These are phyloP conservation scores for Telfairia occidentalis DNA, from an alignment of 331 rosid genomes.

Conservation along the genomic window DNA sequence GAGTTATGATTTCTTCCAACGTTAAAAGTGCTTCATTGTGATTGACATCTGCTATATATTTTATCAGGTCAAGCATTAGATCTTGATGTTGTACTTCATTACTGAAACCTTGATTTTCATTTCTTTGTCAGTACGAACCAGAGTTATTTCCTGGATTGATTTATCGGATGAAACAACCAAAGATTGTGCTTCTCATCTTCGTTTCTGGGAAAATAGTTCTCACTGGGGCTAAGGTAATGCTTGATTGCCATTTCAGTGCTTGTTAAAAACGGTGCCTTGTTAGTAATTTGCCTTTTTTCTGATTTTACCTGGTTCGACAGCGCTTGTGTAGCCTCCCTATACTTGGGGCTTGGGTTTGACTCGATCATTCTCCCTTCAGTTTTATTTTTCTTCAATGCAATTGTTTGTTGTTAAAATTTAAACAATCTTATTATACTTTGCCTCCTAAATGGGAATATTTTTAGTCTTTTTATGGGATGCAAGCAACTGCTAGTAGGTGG, in stretches of 20 bases:
- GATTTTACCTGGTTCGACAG: not conserved
- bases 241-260: not conserved
- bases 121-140: conserved; percentile 71
- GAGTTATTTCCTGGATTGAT: conserved; percentile 88
- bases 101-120: not conserved
- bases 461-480: not conserved
- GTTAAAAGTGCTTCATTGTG: not conserved
- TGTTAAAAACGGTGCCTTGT: not conserved
- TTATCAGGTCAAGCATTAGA: not conserved
- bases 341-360: not conserved
- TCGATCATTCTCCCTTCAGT: not conserved
- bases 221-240: conserved; percentile 78
- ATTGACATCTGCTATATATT: not conserved
- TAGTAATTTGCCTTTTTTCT: not conserved
- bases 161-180: conserved; percentile 89
- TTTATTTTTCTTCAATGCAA: not conserved
- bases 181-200: conserved; percentile 81
- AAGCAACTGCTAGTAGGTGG: not conserved
- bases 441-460: not conserved
- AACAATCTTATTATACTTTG: not conserved
- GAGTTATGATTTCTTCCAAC: not conserved
- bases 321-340: not conserved
- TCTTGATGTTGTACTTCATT: not conserved
- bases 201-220: conserved; percentile 89
- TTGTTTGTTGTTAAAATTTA: not conserved